Evolutionary conservation across 2,329 filamentous ascomycete genomes (phyloP).

Genomic region (Macrophomina phaseolina): DNA sequence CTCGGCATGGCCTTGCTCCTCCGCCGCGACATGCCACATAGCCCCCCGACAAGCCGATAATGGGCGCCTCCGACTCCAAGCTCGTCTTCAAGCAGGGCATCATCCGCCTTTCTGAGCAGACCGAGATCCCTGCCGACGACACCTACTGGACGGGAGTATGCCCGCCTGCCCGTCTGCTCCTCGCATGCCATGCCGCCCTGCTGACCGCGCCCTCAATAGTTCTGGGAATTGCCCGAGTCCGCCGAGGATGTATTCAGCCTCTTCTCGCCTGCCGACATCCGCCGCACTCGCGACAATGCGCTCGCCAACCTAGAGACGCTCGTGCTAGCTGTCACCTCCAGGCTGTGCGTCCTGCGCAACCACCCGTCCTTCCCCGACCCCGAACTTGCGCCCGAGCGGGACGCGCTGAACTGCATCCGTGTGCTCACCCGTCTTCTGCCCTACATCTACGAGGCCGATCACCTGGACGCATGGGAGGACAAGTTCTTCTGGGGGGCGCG

Average conservation of each 20-base stretch:
- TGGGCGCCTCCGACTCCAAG: slow-evolving; percentile 99
- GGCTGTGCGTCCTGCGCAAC: slow-evolving; percentile 80
- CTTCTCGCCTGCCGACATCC: slow-evolving; percentile 80
- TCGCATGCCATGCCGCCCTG: slow-evolving; percentile 16
- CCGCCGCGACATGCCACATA: slow-evolving; percentile 24
- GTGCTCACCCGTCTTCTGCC: slow-evolving; percentile 88
- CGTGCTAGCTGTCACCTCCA: slow-evolving; percentile 80
- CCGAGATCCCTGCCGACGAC: slow-evolving; percentile 84
- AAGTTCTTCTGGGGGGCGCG: slow-evolving; percentile 88
- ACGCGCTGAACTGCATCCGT: slow-evolving; percentile 94
- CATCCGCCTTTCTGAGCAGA: slow-evolving; percentile 92
- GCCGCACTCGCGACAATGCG: slow-evolving; percentile 82
- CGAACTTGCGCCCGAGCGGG: slow-evolving; percentile 79
- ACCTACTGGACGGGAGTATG: slow-evolving; percentile 90
- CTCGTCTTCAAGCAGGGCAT: slow-evolving; percentile 98
- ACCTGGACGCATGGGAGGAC: slow-evolving; percentile 84
- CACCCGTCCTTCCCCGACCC: slow-evolving; percentile 89
- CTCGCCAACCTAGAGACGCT: slow-evolving; percentile 90
- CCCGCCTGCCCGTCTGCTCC: slow-evolving; percentile 32
- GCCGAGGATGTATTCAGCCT: slow-evolving; percentile 96
- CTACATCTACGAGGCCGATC: slow-evolving; percentile 88
- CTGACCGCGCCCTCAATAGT: slow-evolving; percentile 58
- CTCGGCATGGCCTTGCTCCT: slow-evolving; percentile 12
- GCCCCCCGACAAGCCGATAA: slow-evolving; percentile 49
- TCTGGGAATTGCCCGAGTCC: slow-evolving; percentile 96